These are phyloP conservation scores for Lobosporangium transversale DNA, from an alignment of 192 early-diverging fungal species.

Conservation along the genomic window DNA sequence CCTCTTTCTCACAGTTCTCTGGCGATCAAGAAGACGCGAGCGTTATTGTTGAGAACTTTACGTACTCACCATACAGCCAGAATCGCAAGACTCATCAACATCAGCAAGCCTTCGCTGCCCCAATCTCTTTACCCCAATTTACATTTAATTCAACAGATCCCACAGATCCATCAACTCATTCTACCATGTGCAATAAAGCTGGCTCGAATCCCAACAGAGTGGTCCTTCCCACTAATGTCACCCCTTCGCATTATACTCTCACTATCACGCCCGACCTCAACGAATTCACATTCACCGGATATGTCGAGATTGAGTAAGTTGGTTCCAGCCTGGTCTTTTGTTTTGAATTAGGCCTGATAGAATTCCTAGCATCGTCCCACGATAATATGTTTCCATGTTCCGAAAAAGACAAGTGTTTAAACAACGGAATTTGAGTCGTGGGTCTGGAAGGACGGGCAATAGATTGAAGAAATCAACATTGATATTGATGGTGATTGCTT, in stretches of 20 bases:
- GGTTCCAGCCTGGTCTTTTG: too few species aligned
- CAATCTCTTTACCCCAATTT: constrained; percentile 2
- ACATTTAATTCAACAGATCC: background rate
- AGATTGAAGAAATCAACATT: too few species aligned
- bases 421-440: too few species aligned
- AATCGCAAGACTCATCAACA: too few species aligned
- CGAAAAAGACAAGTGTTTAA: background rate
- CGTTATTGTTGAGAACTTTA: too few species aligned
- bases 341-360: too few species aligned
- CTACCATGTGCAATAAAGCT: constrained; percentile 49
- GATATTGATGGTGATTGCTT: too few species aligned
- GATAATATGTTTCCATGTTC: constrained; percentile 1
- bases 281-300: constrained; percentile 80
- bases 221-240: constrained; percentile 86
- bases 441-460: too few species aligned
- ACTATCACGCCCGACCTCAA: constrained; percentile 82
- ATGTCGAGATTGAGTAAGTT: constrained; percentile 46
- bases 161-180: background rate
- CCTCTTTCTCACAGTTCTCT: constrained; percentile 8
- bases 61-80: too few species aligned
- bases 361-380: too few species aligned
- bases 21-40: too few species aligned
- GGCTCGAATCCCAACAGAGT: constrained; percentile 60
- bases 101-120: constrained; percentile 24
- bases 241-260: constrained; percentile 84